phyloP scores from a whole-genome alignment of 345 rosid genomes.

The Durio zibethinus region DNA sequence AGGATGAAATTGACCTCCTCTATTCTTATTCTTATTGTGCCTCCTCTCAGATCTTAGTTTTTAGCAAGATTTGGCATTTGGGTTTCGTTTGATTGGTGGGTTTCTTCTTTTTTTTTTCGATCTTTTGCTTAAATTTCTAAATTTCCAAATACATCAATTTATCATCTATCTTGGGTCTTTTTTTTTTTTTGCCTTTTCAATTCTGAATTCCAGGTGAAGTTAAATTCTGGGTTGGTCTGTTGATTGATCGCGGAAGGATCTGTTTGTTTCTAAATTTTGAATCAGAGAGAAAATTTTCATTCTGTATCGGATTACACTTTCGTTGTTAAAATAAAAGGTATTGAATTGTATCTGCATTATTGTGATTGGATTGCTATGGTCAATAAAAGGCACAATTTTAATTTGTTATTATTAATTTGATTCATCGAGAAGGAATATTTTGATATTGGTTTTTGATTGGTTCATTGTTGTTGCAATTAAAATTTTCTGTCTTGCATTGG shows the following conservation, averaged over 20 bases:
- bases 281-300: slow-evolving; percentile 29
- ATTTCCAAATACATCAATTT: slow-evolving; percentile 26
- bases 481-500: slow-evolving; percentile 27
- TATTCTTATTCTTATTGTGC: slow-evolving; percentile 35
- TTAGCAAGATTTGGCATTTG: slow-evolving; percentile 63
- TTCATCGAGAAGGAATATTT: neutral
- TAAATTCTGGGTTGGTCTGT: slow-evolving; percentile 26
- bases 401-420: slow-evolving; percentile 12
- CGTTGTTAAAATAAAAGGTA: slow-evolving; percentile 41
- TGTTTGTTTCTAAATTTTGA: slow-evolving; percentile 41
- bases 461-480: neutral
- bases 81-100: slow-evolving; percentile 71
- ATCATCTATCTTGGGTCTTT: slow-evolving; percentile 22
- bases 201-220: slow-evolving; percentile 31
- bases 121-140: slow-evolving; percentile 22
- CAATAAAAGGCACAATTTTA: slow-evolving; percentile 2
- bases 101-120: slow-evolving; percentile 32
- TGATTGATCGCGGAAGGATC: slow-evolving; percentile 53
- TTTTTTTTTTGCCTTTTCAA: slow-evolving; percentile 2
- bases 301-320: slow-evolving; percentile 30
- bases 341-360: slow-evolving; percentile 24
- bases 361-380: slow-evolving; percentile 9
- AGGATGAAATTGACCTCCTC: slow-evolving; percentile 65
- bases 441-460: slow-evolving; percentile 4
- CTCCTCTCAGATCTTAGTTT: slow-evolving; percentile 76